Conservation (phyloP, 306 rosid species). For the Lathyrus tuberosus region DNA sequence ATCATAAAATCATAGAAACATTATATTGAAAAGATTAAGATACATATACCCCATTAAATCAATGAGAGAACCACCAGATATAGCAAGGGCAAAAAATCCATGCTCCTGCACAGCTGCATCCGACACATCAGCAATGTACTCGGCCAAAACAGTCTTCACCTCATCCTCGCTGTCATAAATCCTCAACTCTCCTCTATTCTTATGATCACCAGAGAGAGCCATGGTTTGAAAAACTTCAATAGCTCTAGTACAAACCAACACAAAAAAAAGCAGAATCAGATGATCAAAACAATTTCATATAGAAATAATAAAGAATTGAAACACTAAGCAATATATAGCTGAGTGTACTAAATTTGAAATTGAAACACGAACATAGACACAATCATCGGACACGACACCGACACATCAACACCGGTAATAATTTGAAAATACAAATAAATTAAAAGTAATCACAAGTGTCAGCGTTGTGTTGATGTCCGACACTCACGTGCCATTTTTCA, state of each 20-base stretch:
- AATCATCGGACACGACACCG: too few species aligned
- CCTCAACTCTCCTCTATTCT: constrained; percentile 64
- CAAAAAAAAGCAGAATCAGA: background rate
- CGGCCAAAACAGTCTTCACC: constrained; percentile 83
- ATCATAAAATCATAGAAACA: constrained; percentile 45
- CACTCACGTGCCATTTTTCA: too few species aligned
- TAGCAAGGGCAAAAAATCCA: constrained; percentile 81
- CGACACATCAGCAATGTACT: constrained; percentile 82
- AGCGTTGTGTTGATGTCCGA: too few species aligned
- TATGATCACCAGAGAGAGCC: constrained; percentile 63
- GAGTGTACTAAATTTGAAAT: constrained; percentile 27
- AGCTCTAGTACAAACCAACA: constrained; percentile 28
- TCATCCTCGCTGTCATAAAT: constrained; percentile 91
- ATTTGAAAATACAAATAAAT: too few species aligned
- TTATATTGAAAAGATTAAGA: constrained; percentile 46
- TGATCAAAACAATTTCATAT: constrained; percentile 20
- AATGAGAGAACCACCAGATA: constrained; percentile 99
- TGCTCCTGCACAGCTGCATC: constrained; percentile 91
- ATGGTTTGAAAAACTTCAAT: constrained; percentile 46
- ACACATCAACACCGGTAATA: too few species aligned
- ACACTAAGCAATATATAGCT: background rate
- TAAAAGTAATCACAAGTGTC: too few species aligned
- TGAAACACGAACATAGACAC: background rate
- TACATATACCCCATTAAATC: constrained; percentile 90
- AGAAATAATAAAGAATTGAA: constrained; percentile 9